Evolutionary conservation across 495 filamentous ascomycete genomes (phyloP).

Genomic region (Beverwykella pulmonaria): DNA sequence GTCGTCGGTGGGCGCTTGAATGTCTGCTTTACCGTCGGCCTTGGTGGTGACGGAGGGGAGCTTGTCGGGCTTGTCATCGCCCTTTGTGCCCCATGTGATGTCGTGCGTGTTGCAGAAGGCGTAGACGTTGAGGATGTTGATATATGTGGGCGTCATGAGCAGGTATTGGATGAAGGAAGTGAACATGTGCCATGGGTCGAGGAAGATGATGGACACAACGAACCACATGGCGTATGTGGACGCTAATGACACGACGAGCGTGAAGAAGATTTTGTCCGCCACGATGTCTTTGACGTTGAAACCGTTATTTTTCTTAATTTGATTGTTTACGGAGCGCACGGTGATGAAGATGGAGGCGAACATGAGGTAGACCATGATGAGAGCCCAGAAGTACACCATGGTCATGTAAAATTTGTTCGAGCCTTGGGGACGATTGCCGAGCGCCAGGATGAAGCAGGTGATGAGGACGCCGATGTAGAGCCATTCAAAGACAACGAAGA

Average conservation of each 20-base stretch:
- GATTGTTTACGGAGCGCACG: conserved; percentile 74
- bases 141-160: conserved; percentile 89
- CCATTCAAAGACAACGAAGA: conserved; percentile 95
- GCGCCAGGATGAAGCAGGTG: conserved; percentile 90
- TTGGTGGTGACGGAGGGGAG: conserved; percentile 80
- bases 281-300: conserved; percentile 74
- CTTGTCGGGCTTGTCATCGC: conserved; percentile 86
- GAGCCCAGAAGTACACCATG: conserved; percentile 95
- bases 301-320: conserved; percentile 53
- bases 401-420: conserved; percentile 92
- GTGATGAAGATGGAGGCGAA: conserved; percentile 97
- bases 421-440: conserved; percentile 95
- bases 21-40: conserved; percentile 89
- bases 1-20: conserved; percentile 86
- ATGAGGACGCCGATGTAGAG: conserved; percentile 88
- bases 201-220: conserved; percentile 87
- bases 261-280: conserved; percentile 87
- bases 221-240: conserved; percentile 97
- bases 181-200: conserved; percentile 99
- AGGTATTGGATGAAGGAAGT: conserved; percentile 96
- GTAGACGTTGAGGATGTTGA: conserved; percentile 96
- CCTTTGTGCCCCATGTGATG: conserved; percentile 96
- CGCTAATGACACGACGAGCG: conserved; percentile 84
- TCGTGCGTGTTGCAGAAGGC: conserved; percentile 98
- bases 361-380: conserved; percentile 92